These are phyloP conservation scores for Phylloporus sp. DNA, from an alignment of 768 basidiomycete genomes.

Conservation along the genomic window DNA sequence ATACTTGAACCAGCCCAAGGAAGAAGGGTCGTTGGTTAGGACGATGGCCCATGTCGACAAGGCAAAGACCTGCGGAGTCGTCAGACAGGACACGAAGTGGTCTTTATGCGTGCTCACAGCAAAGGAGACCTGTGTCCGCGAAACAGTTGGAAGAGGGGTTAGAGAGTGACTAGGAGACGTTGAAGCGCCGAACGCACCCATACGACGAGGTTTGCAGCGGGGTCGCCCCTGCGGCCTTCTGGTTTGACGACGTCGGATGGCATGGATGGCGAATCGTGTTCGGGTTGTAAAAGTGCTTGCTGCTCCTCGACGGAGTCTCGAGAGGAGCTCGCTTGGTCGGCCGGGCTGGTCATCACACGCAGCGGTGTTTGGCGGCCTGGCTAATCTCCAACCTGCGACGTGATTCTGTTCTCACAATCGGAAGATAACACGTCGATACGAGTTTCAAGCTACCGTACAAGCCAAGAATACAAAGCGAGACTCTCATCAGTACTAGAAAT, in stretches of 20 bases:
- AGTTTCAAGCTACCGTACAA: conserved; percentile 2
- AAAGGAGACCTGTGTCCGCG: conserved; percentile 11
- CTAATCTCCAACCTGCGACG: too few relatives aligned
- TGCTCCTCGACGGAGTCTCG: conserved; percentile 9
- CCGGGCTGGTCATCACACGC: neutral
- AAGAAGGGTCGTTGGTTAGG: conserved; percentile 40
- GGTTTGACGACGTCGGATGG: conserved; percentile 25
- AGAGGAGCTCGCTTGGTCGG: neutral
- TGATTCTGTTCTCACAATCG: too few relatives aligned
- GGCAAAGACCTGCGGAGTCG: conserved; percentile 36
- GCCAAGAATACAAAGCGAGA: conserved; percentile 11
- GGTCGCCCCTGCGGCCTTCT: conserved; percentile 39
- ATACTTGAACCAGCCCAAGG: conserved; percentile 56
- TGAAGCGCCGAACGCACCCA: conserved; percentile 30
- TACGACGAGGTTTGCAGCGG: conserved; percentile 29
- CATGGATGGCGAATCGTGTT: conserved; percentile 13
- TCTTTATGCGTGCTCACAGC: conserved; percentile 8
- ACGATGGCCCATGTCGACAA: conserved; percentile 43
- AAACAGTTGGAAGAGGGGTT: neutral
- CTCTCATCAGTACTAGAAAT: neutral
- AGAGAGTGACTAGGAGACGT: neutral
- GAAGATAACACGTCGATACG: too few relatives aligned
- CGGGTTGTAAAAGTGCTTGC: conserved; percentile 11
- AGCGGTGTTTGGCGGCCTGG: too few relatives aligned
- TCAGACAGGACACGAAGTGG: conserved; percentile 1